Conservation (phyloP, 1,284 basidiomycete genomes). For the Volvariella surrecta region DNA sequence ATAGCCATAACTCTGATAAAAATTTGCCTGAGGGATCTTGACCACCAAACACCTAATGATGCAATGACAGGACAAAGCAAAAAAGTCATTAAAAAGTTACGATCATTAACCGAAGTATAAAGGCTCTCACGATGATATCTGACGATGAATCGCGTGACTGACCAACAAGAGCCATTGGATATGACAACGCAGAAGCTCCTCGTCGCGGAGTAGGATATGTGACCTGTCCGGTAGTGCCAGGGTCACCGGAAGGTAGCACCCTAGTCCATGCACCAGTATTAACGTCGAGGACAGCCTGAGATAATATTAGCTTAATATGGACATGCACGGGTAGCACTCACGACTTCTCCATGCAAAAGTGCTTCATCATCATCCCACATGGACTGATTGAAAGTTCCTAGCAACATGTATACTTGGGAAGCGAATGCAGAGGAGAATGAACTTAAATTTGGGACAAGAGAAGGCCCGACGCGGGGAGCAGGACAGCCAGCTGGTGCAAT, state of each 20-base stretch:
- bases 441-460: constrained; percentile 55
- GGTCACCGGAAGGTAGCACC: constrained; percentile 66
- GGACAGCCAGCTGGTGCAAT: constrained; percentile 44
- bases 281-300: constrained; percentile 53
- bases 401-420: constrained; percentile 58
- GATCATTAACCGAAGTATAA: constrained; percentile 20
- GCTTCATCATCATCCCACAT: constrained; percentile 59
- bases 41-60: constrained; percentile 56
- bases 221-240: constrained; percentile 35
- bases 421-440: constrained; percentile 42
- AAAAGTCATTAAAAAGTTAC: constrained; percentile 2
- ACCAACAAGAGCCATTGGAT: constrained; percentile 46
- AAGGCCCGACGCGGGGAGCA: constrained; percentile 57
- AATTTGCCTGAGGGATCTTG: constrained; percentile 56
- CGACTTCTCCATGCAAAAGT: constrained; percentile 59
- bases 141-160: constrained; percentile 36
- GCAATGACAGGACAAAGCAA: neutral
- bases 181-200: constrained; percentile 61
- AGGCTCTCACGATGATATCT: constrained; percentile 42
- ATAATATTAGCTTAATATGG: constrained; percentile 7
- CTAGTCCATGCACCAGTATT: constrained; percentile 63
- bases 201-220: constrained; percentile 56
- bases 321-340: constrained; percentile 23
- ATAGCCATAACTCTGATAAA: constrained; percentile 66
- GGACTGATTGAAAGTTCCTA: constrained; percentile 55